Base-by-base conservation (phyloP, 257 asterid species). In the Lavandula angustifolia region DNA sequence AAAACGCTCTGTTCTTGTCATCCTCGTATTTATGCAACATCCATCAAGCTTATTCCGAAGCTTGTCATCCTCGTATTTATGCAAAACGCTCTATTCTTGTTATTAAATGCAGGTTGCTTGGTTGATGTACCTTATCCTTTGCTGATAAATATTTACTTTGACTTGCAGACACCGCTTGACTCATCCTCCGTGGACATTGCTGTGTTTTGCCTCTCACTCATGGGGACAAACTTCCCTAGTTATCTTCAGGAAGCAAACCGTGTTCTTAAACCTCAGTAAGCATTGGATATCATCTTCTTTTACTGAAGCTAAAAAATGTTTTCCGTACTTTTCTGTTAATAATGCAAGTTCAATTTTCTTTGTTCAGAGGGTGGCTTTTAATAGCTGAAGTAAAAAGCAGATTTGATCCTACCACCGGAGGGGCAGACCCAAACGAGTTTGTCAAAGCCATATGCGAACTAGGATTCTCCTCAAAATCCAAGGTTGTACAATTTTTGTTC, bases 321-420 rank as follows among this genome's bases (percentile, higher is more conserved):
- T 4, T 18, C 22, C 56, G 18, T 13, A 56, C 33, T 13, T 35
- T 13, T 35, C 3, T 13, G 41, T 50, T 64, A 54, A 66, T 71
- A 68, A 73, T 46, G 34, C 47, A 52, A 62, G 11, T 59, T 38
- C 27, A 10, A 57, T 10, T 13, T 62, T 56, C 47, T 60, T 13
- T 69, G 13, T 67, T 69, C 86, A 90, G 99, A 43, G 99, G 97
- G 44, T 94, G 96, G 96, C 99, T 94, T 70, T 78, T 94, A 75
- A 90, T 94, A 66, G 99, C 97, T 18, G 99, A 94, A 75, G 99
- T 94, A 40, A 94, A 86, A 77, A 94, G 99, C 83, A 80, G 99
- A 75, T 73, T 94, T 9, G 96, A 94, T 72, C 99, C 95, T 16
- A 79, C 35, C 57, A 86, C 85, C 1, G 96, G 97, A 57, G 99